Evolutionary conservation across 2,329 filamentous ascomycete species (phyloP).

Genomic region (Cytospora leucostoma): DNA sequence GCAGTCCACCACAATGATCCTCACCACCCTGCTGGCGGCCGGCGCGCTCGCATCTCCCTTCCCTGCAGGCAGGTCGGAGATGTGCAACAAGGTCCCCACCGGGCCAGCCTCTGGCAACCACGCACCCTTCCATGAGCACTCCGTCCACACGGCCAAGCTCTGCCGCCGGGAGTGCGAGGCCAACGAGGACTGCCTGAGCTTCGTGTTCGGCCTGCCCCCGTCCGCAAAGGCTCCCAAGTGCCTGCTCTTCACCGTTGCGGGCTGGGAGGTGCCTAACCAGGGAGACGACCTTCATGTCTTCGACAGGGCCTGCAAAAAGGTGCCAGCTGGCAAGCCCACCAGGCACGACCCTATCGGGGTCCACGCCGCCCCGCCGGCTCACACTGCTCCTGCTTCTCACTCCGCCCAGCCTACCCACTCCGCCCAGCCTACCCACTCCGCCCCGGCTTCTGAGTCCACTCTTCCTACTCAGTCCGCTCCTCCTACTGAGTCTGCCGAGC

Average conservation of each 20-base stretch:
- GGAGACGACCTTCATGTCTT: background rate
- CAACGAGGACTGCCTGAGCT: background rate
- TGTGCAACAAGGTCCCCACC: background rate
- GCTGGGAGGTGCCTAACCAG: background rate
- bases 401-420: too few relatives aligned
- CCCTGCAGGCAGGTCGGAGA: too few relatives aligned
- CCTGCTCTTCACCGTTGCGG: background rate
- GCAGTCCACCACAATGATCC: background rate
- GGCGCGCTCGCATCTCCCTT: background rate
- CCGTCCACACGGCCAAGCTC: background rate
- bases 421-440: too few relatives aligned
- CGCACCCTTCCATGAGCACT: background rate
- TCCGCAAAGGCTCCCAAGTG: background rate
- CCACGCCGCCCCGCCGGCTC: background rate
- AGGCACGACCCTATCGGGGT: background rate
- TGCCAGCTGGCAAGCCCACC: background rate
- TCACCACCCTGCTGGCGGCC: slow-evolving; percentile 3
- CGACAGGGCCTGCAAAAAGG: background rate
- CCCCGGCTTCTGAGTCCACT: too few relatives aligned
- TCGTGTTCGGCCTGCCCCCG: background rate
- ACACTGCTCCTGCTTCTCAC: too few relatives aligned
- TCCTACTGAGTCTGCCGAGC: too few relatives aligned
- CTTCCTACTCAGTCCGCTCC: too few relatives aligned
- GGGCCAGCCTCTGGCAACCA: background rate
- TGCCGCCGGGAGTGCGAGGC: background rate